Evolutionary conservation across 2,329 filamentous ascomycete genomes (phyloP).

Genomic region (Colletotrichum sp.): DNA sequence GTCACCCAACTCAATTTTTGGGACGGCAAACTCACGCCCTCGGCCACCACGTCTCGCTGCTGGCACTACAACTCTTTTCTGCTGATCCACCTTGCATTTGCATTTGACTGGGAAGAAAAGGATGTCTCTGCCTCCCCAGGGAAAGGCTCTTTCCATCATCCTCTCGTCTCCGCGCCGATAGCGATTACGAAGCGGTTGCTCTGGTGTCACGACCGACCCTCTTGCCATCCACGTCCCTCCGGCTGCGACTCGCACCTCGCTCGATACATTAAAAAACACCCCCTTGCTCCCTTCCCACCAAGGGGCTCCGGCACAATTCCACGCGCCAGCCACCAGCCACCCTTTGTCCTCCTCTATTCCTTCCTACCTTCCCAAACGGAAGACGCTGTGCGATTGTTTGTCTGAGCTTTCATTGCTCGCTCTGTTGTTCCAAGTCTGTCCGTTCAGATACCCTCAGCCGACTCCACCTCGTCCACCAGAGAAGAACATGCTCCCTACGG

Average conservation of each 20-base stretch:
- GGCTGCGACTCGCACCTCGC: neutral
- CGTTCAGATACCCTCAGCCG: neutral
- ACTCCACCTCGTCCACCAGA: neutral
- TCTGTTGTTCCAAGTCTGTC: neutral
- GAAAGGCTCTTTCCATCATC: neutral
- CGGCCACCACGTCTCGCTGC: neutral
- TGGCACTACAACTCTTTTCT: neutral
- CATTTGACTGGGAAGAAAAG: neutral
- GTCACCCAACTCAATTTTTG: constrained; percentile 15
- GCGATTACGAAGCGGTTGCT: neutral
- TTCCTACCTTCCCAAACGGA: neutral
- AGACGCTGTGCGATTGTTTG: neutral
- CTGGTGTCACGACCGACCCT: neutral
- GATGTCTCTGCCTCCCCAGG: neutral
- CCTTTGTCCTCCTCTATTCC: neutral
- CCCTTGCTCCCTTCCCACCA: constrained; percentile 5
- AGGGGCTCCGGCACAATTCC: constrained; percentile 14
- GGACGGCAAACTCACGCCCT: constrained; percentile 15
- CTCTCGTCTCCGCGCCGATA: constrained; percentile 12
- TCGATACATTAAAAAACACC: constrained; percentile 1
- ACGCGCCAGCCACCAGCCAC: constrained; percentile 16
- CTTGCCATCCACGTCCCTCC: neutral
- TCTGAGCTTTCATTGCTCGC: neutral
- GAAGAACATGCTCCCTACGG: constrained; percentile 10
- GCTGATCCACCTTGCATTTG: neutral